Conservation (phyloP, 2,329 filamentous ascomycete genomes). For the Metarhizium rileyi region DNA sequence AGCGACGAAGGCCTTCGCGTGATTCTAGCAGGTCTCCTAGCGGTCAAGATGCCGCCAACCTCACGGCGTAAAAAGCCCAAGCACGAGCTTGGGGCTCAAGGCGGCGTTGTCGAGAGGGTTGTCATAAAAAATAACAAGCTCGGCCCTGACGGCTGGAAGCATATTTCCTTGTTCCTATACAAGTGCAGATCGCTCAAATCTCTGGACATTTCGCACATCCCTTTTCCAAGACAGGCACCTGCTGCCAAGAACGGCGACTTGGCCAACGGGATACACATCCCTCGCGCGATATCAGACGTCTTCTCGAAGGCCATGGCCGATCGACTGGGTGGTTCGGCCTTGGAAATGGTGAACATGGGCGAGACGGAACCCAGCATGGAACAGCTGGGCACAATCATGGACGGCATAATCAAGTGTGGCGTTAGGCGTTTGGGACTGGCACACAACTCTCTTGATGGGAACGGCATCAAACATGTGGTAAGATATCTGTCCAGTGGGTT, state of each 20-base stretch:
- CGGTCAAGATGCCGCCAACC: slow-evolving; percentile 57
- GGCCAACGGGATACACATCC: slow-evolving; percentile 24
- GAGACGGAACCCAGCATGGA: slow-evolving; percentile 64
- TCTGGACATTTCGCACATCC: slow-evolving; percentile 77
- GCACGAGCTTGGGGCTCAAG: slow-evolving; percentile 36
- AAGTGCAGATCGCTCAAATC: slow-evolving; percentile 79
- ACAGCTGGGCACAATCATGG: slow-evolving; percentile 67
- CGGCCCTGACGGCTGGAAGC: slow-evolving; percentile 78
- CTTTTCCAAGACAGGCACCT: slow-evolving; percentile 50
- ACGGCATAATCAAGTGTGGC: slow-evolving; percentile 70
- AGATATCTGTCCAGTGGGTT: slow-evolving; percentile 65
- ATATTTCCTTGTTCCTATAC: slow-evolving; percentile 82
- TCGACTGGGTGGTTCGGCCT: slow-evolving; percentile 61
- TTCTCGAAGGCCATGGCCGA: slow-evolving; percentile 68
- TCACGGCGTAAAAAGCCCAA: slow-evolving; percentile 39
- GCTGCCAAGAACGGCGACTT: slow-evolving; percentile 19
- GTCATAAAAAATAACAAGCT: slow-evolving; percentile 90
- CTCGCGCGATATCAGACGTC: slow-evolving; percentile 41
- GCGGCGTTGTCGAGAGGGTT: slow-evolving; percentile 76
- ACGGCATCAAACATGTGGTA: slow-evolving; percentile 66
- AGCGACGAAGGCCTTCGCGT: slow-evolving; percentile 81
- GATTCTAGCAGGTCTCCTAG: slow-evolving; percentile 74
- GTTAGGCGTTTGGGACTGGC: slow-evolving; percentile 73
- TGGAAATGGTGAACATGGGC: slow-evolving; percentile 77
- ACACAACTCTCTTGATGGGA: slow-evolving; percentile 65